phyloP scores from a whole-genome alignment of 805 yeast species.

The Sugiyamaella smithiae region DNA sequence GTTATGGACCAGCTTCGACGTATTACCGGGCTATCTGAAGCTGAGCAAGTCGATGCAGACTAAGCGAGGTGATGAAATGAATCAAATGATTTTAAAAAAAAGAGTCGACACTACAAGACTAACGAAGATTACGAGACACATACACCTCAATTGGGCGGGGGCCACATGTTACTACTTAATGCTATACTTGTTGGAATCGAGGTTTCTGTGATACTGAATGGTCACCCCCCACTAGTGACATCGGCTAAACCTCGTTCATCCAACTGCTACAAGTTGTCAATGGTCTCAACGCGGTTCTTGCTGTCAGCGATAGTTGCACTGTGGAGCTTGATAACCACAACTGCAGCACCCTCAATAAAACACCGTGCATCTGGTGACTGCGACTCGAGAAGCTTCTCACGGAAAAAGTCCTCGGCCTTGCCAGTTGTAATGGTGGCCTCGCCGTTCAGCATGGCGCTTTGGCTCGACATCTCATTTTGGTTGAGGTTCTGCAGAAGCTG shows the following conservation, averaged over 20 bases:
- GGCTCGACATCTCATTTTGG: constrained; percentile 72
- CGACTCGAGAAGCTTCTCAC: constrained; percentile 55
- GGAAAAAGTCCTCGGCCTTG: constrained; percentile 62
- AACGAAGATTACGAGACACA: no score
- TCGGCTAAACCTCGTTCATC: no score
- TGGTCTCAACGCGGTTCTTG: constrained; percentile 33
- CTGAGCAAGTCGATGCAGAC: neutral
- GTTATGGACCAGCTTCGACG: constrained; percentile 74
- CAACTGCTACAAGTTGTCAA: no score
- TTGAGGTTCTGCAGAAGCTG: constrained; percentile 72
- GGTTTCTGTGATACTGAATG: no score
- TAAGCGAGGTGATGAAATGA: no score
- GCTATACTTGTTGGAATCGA: no score
- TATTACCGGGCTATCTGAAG: neutral
- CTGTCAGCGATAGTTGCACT: constrained; percentile 78
- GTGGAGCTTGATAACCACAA: constrained; percentile 61
- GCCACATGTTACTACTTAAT: no score
- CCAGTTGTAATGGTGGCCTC: constrained; percentile 55
- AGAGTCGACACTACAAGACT: no score
- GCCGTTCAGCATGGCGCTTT: constrained; percentile 81
- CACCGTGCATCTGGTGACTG: constrained; percentile 52
- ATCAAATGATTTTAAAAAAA: no score
- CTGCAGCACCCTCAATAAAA: constrained; percentile 63
- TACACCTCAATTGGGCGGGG: no score
- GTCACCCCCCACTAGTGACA: no score